These are phyloP conservation scores for Bipolaris zeicola DNA, from an alignment of 2,329 filamentous ascomycete genomes.

Conservation along the genomic window DNA sequence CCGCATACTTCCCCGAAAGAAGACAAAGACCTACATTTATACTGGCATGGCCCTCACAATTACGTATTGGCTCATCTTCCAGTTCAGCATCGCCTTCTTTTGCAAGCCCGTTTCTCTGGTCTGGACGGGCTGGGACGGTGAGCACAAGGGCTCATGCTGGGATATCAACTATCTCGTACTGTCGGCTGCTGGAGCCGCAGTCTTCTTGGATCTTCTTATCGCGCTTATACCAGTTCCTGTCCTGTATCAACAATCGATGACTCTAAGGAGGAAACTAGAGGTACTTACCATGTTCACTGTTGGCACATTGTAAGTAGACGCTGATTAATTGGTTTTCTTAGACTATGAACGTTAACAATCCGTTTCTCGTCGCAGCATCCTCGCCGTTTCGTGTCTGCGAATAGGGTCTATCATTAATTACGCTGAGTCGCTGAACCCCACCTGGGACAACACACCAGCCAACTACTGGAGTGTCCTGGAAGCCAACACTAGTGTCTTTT, in stretches of 20 bases:
- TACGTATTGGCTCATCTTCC: not conserved
- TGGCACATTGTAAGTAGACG: not conserved
- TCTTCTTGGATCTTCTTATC: not conserved
- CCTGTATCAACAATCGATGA: not conserved
- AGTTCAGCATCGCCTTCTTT: not conserved
- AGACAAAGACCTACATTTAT: conserved; percentile 19
- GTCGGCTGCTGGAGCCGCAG: not conserved
- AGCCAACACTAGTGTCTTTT: not conserved
- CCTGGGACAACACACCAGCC: not conserved
- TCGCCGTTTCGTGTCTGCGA: not conserved
- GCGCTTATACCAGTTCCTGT: not conserved
- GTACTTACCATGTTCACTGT: not conserved
- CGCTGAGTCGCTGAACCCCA: conserved; percentile 6
- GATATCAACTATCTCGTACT: not conserved
- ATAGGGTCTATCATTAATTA: not conserved
- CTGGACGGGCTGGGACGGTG: not conserved
- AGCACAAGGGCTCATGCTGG: not conserved
- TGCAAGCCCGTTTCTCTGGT: not conserved
- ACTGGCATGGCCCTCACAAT: not conserved
- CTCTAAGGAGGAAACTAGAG: not conserved
- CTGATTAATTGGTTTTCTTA: not conserved
- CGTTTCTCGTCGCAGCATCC: not conserved
- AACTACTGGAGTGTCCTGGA: conserved; percentile 9
- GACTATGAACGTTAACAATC: not conserved
- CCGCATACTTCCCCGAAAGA: conserved; percentile 32